These are phyloP conservation scores for Tuber melanosporum DNA, from an alignment of 495 filamentous ascomycete species.

Conservation along the genomic window DNA sequence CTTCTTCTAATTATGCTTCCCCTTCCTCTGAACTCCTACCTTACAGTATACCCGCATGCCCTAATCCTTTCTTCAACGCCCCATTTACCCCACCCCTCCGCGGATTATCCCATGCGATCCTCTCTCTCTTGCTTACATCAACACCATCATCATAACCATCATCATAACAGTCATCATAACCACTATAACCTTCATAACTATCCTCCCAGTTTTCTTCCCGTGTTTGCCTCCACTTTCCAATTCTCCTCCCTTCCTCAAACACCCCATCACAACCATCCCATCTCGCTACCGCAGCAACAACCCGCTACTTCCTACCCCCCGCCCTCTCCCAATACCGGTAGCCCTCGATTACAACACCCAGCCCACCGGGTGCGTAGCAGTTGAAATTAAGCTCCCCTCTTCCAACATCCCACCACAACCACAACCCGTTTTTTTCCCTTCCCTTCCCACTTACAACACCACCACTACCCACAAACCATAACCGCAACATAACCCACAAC, in stretches of 20 bases:
- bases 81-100: not conserved
- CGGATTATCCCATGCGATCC: constrained; percentile 7
- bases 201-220: not conserved
- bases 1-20: not conserved
- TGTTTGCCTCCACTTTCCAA: not conserved
- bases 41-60: not conserved
- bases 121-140: constrained; percentile 3
- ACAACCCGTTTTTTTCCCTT: not conserved
- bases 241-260: not conserved
- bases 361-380: not conserved
- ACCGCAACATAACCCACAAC: not conserved
- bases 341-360: not conserved
- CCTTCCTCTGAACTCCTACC: not conserved
- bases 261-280: not conserved
- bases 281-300: not conserved
- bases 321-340: not conserved
- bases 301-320: not conserved
- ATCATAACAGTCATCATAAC: not conserved
- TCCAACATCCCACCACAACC: not conserved
- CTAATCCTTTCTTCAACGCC: constrained; percentile 14
- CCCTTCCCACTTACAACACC: not conserved
- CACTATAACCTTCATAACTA: constrained; percentile 1
- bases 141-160: not conserved
- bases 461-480: not conserved
- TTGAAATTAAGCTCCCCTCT: not conserved